Percentiles rank a stretch among this genome's conserved stretches.
phyloP scores from a whole-genome alignment of 2,329 filamentous ascomycete genomes.

The Neonectria hederae region DNA sequence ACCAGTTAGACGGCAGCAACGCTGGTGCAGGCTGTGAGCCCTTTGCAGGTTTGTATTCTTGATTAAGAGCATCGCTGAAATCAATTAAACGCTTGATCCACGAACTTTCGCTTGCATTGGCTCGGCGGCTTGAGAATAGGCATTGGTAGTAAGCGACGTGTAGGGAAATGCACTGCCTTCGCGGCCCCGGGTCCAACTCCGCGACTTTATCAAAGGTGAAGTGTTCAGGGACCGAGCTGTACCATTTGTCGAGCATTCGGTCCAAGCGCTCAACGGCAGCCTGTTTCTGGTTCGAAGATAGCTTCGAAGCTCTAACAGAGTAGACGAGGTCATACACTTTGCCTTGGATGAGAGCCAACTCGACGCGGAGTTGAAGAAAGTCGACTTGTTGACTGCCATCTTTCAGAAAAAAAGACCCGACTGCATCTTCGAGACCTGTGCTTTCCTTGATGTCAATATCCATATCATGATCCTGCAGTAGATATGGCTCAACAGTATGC shows the following conservation, averaged over 20 bases:
- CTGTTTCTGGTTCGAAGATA: neutral
- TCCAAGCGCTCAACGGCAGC: neutral
- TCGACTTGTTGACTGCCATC: neutral
- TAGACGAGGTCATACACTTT: constrained; percentile 23
- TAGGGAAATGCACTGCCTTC: neutral
- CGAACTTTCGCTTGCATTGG: neutral
- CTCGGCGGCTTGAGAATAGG: neutral
- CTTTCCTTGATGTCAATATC: neutral
- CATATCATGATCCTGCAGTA: constrained; percentile 22
- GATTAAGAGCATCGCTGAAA: neutral
- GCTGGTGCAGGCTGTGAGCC: neutral
- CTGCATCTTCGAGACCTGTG: neutral
- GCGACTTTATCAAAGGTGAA: neutral
- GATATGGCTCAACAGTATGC: constrained; percentile 6
- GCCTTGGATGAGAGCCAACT: constrained; percentile 17
- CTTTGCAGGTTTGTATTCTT: neutral
- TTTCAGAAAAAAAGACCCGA: too few species aligned
- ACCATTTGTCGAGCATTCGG: neutral
- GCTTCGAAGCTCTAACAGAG: constrained; percentile 4
- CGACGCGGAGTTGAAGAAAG: neutral
- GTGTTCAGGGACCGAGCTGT: neutral
- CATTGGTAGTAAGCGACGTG: neutral
- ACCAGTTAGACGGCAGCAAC: neutral
- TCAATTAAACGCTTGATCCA: neutral
- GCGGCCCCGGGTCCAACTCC: neutral